These are phyloP conservation scores for Populus deltoides DNA, from an alignment of 345 rosid genomes.

Conservation along the genomic window DNA sequence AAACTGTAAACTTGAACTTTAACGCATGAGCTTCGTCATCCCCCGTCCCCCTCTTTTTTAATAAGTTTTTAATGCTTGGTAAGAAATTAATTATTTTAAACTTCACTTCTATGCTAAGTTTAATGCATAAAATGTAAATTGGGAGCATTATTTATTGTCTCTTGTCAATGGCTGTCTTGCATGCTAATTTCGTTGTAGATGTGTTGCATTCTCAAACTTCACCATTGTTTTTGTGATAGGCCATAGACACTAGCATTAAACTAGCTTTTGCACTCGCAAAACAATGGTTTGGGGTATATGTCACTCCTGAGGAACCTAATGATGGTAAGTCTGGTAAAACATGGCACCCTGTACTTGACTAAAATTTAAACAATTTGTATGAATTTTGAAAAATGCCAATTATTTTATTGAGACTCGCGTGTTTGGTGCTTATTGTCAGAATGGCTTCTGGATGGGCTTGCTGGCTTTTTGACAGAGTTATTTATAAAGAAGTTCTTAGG, in stretches of 20 bases:
- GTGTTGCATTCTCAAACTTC: neutral
- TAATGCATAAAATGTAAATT: neutral
- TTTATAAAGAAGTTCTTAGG: slow-evolving; percentile 89
- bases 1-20: neutral
- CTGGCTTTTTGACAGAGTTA: slow-evolving; percentile 86
- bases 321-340: slow-evolving; percentile 62
- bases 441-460: slow-evolving; percentile 97
- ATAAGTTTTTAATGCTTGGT: neutral
- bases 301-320: slow-evolving; percentile 71
- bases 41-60: neutral
- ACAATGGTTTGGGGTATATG: slow-evolving; percentile 96
- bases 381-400: neutral
- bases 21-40: neutral
- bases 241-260: slow-evolving; percentile 81
- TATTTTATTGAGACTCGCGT: slow-evolving; percentile 2
- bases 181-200: neutral
- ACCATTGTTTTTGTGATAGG: slow-evolving; percentile 47
- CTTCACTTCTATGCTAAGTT: neutral
- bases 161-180: neutral
- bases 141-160: neutral
- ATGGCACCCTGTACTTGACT: slow-evolving; percentile 21
- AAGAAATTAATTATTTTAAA: neutral
- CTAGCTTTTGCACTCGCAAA: slow-evolving; percentile 88
- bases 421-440: slow-evolving; percentile 43
- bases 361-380: slow-evolving; percentile 2